Evolutionary conservation across 768 basidiomycete species (phyloP).

Genomic region (Leccinellum rugosiceps): DNA sequence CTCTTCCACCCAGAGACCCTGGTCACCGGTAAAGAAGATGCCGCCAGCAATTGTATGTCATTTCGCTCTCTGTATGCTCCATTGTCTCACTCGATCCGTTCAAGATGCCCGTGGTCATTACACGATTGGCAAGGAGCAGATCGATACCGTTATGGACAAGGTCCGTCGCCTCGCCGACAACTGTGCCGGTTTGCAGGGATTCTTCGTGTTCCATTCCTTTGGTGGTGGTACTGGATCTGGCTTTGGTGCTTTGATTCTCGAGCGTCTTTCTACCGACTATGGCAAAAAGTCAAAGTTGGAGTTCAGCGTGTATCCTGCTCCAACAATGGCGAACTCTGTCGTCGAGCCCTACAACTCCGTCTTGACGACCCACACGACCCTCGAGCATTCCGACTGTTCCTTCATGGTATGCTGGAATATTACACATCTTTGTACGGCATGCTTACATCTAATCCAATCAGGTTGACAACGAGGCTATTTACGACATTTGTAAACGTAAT

Average conservation of each 20-base stretch:
- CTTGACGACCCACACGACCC: constrained; percentile 95
- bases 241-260: constrained; percentile 93
- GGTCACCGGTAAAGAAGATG: constrained; percentile 98
- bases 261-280: constrained; percentile 94
- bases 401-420: constrained; percentile 72
- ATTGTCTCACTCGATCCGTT: constrained; percentile 3
- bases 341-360: constrained; percentile 99
- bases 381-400: constrained; percentile 98
- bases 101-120: constrained; percentile 97
- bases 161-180: constrained; percentile 93
- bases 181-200: constrained; percentile 95
- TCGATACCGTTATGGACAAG: constrained; percentile 95
- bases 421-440: constrained; percentile 1
- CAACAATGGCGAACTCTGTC: constrained; percentile 88
- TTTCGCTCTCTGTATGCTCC: not conserved
- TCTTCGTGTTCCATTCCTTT: constrained; percentile 99
- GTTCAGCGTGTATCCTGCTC: constrained; percentile 95
- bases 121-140: constrained; percentile 97
- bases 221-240: constrained; percentile 99
- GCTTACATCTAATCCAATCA: constrained; percentile 21
- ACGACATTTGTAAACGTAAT: constrained; percentile 84
- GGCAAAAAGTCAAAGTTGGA: constrained; percentile 99
- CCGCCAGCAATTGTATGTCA: constrained; percentile 92
- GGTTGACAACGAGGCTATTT: constrained; percentile 84
- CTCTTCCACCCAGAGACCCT: constrained; percentile 99